Evolutionary conservation across 2,329 filamentous ascomycete species (phyloP), one percentile per base, ranked within the genome.

Genomic region (Aureobasidium lini): DNA sequence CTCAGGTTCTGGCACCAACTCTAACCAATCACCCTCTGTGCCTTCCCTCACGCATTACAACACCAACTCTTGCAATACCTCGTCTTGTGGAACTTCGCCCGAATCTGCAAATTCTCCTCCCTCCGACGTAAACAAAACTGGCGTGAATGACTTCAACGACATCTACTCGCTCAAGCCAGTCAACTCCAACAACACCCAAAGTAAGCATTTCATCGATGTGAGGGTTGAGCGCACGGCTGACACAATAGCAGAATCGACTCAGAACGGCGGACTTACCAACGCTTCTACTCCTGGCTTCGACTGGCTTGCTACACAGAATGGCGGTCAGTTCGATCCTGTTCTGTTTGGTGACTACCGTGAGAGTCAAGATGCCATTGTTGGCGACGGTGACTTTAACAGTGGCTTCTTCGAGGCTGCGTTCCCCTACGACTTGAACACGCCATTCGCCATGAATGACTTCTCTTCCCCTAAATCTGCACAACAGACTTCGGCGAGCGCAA

Each of bases 331-430:
- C 67, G 92, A 97, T 63, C 93, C 94, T 0, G 85, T 94, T 59
- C 79, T 97, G 4, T 97, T 96, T 71, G 89, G 88, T 57, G 89
- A 91, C 66, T 97, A 96, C 74, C 86, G 94, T 56, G 94, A 99
- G 69, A 86, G 90, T 0, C 90, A 95, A 68, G 88, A 90, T 60
- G 93, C 87, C 59, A 81, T 95, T 13, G 75, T 95, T 16, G 77
- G 79, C 64, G 86, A 76, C 68, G 83, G 81, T 44, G 84, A 85
- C 8, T 89, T 95, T 64, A 74, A 73, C 32, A 82, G 83, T 64
- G 92, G 96, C 66, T 88, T 90, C 13, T 87, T 95, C 69, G 87
- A 92, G 15, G 70, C 77, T 84, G 61, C 79, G 72, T 66, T 72
- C 47, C 65, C 76, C 4, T 68, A 70, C 18, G 92, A 96, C 66